Conservation (phyloP, 2,329 filamentous ascomycete species). For the Neospermospora avenae region DNA sequence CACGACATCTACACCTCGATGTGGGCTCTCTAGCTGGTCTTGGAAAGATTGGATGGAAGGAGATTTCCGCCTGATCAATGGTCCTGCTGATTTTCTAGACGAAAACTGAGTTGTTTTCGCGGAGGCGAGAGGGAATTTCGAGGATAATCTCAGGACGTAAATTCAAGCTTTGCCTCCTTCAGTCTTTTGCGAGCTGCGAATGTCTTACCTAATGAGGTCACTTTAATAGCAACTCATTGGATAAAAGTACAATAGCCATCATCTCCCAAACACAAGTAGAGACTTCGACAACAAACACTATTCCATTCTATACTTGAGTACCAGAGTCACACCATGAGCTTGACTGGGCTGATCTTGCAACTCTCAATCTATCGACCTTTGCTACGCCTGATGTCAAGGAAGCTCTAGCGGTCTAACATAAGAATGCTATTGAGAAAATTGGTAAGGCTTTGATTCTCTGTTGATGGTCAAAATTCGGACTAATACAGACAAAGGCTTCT, state of each 20-base stretch:
- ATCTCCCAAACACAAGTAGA: neutral
- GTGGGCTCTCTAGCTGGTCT: too few relatives aligned
- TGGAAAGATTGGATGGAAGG: neutral
- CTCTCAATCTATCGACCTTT: conserved; percentile 46
- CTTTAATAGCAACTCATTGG: neutral
- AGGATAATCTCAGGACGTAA: neutral
- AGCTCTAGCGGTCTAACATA: conserved; percentile 46
- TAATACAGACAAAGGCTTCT: conserved; percentile 40
- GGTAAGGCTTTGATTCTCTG: conserved; percentile 31
- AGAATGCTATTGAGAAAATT: conserved; percentile 45
- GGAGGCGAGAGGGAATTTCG: neutral
- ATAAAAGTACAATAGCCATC: neutral
- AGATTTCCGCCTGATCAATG: neutral
- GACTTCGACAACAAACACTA: neutral
- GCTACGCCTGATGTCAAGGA: conserved; percentile 48
- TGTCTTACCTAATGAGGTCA: too few relatives aligned
- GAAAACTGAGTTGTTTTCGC: neutral
- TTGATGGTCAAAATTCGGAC: neutral
- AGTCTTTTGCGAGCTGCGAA: too few relatives aligned
- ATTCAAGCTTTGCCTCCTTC: neutral
- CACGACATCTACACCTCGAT: too few relatives aligned
- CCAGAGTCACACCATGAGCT: neutral
- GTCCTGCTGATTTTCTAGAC: neutral
- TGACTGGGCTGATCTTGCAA: conserved; percentile 15
- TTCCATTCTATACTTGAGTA: neutral